Evolutionary conservation across 1,284 basidiomycete genomes (phyloP).

Genomic region (Papiliotrema terrestris): DNA sequence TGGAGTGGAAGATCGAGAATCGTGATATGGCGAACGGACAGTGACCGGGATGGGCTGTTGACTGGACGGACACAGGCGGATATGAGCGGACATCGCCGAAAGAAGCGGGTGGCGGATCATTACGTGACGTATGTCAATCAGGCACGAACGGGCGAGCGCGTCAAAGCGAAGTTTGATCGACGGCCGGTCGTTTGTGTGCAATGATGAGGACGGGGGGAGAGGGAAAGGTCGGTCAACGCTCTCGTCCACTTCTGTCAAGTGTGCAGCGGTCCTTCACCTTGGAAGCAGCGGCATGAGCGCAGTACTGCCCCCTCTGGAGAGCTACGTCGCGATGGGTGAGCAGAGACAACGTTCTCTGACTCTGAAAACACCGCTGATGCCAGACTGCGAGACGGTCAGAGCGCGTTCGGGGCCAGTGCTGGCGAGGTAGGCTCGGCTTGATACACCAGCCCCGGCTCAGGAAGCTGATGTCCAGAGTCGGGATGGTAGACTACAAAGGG

Average conservation of each 20-base stretch:
- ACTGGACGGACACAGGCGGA: background rate
- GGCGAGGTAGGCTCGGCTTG: slow-evolving; percentile 21
- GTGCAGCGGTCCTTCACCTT: too few species aligned
- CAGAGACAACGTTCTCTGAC: background rate
- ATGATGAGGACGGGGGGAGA: too few species aligned
- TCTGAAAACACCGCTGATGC: background rate
- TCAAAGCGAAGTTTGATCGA: too few species aligned
- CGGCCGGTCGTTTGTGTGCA: too few species aligned
- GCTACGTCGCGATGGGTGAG: slow-evolving; percentile 36
- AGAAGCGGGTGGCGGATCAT: background rate
- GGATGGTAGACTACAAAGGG: slow-evolving; percentile 53
- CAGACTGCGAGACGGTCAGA: slow-evolving; percentile 45
- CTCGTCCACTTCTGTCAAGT: too few species aligned
- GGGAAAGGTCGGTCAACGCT: too few species aligned
- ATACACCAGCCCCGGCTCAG: background rate
- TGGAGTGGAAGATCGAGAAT: background rate
- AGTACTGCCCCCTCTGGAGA: slow-evolving; percentile 19
- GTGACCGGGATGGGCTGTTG: background rate
- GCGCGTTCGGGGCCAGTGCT: slow-evolving; percentile 16
- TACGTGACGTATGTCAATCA: background rate
- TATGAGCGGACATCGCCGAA: background rate
- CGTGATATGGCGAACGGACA: background rate
- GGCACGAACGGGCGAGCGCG: background rate
- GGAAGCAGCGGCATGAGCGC: slow-evolving; percentile 4
- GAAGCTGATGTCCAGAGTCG: slow-evolving; percentile 28